Evolutionary conservation across 164 flowering plant genomes (phyloP).

Genomic region (Liquidambar formosana): DNA sequence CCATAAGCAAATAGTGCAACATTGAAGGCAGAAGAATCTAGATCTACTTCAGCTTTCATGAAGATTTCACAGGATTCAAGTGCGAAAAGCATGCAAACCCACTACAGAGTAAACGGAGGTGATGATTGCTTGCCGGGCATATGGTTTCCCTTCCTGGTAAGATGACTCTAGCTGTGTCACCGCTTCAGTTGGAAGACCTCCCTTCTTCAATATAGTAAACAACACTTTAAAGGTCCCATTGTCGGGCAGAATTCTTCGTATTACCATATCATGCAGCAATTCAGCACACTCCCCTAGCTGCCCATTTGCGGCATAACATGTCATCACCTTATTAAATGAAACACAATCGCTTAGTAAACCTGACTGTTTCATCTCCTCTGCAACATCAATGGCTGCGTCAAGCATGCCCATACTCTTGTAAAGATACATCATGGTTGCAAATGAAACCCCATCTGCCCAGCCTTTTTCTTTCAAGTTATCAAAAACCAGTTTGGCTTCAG

Average conservation of each 20-base stretch:
- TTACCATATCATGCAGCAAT: constrained; percentile 71
- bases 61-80: constrained; percentile 54
- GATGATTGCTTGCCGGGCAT: constrained; percentile 59
- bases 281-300: constrained; percentile 70
- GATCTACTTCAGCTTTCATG: constrained; percentile 32
- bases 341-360: constrained; percentile 59
- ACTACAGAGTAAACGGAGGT: constrained; percentile 57
- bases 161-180: constrained; percentile 58
- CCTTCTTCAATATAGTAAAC: constrained; percentile 65
- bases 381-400: constrained; percentile 72
- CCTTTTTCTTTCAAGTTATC: constrained; percentile 52
- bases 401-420: constrained; percentile 82
- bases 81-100: constrained; percentile 67
- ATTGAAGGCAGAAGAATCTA: constrained; percentile 63
- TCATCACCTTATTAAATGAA: constrained; percentile 69
- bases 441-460: constrained; percentile 69
- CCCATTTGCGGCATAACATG: constrained; percentile 66
- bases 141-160: constrained; percentile 64
- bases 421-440: constrained; percentile 76
- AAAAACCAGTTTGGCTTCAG: constrained; percentile 69
- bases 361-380: constrained; percentile 76
- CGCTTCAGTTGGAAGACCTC: constrained; percentile 58
- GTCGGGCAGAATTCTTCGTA: constrained; percentile 55
- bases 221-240: constrained; percentile 59
- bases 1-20: constrained; percentile 69